Base-by-base conservation (phyloP, 2,329 filamentous ascomycete genomes). In the Pseudocercospora fuligena region DNA sequence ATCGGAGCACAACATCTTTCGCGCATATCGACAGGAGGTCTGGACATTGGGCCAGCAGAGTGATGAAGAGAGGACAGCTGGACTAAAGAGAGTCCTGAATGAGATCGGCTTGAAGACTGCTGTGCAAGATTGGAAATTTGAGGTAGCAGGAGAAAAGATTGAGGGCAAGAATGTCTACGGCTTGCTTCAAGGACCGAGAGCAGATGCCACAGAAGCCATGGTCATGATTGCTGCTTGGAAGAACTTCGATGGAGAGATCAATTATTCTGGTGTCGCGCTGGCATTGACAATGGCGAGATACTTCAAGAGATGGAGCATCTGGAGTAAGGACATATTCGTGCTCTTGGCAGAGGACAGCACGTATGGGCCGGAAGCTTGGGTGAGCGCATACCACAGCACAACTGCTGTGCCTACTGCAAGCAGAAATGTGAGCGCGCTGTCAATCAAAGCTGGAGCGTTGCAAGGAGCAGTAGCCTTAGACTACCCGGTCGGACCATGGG, bases 311-410 rank as follows among this genome's bases (percentile, higher is more conserved):
- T 99, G 95, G 95, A 97, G 93, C 61, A 85, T 99, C 29, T 99
- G 95, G 95, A 97, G 94, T 66, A 99, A 99, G 80, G 95, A 99
- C 78, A 97, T 99, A 72, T 94, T 99, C 66, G 89, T 99, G 73
- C 81, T 99, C 5, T 86, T 99, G 56, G 90, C 95, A 0, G 90
- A 92, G 0, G 95, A 99, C 80, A 97, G 93, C 78, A 91, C 90
- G 66, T 91, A 92, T 11, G 95, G 94, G 0, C 92, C 93, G 0
- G 94, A 98, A 78, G 95, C 95, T 25, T 99, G 95, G 95, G 92
- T 97, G 8, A 94, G 97, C 76, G 95, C 95, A 1, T 99, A 99
- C 79, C 95, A 99, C 79, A 92, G 97, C 78, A 90, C 92, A 21
- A 93, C 97, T 75, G 86, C 91, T 71, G 85, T 90, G 0, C 81